Conservation (phyloP, 2,329 filamentous ascomycete species). For the Colletotrichum noveboracense region DNA sequence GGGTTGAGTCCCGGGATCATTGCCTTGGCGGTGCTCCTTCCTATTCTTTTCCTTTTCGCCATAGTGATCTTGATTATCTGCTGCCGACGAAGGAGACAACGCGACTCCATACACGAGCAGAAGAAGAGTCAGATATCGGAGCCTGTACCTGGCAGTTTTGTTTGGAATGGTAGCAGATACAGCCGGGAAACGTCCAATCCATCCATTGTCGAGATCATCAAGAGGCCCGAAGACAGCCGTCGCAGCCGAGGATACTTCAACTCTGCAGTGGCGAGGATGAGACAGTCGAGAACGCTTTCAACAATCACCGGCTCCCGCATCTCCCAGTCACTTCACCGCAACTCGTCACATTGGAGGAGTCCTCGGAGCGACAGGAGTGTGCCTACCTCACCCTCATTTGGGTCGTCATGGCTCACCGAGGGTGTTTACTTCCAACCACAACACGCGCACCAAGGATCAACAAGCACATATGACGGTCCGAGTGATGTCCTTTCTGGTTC, state of each 20-base stretch:
- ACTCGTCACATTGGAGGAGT: constrained; percentile 10
- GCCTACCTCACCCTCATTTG: constrained; percentile 1
- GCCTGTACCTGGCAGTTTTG: constrained; percentile 33
- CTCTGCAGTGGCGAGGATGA: constrained; percentile 13
- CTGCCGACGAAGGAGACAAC: constrained; percentile 30
- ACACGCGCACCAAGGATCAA: constrained; percentile 6
- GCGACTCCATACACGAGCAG: constrained; percentile 9
- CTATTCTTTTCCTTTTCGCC: constrained; percentile 8
- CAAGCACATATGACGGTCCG: constrained; percentile 25
- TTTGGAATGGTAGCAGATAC: constrained; percentile 26
- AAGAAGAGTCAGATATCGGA: constrained; percentile 33
- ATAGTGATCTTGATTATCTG: constrained; percentile 28
- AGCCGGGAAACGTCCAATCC: constrained; percentile 10
- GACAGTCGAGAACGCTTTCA: constrained; percentile 18
- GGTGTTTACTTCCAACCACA: not conserved
- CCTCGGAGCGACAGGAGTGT: constrained; percentile 7
- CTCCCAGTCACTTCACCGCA: constrained; percentile 10
- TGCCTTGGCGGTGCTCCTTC: constrained; percentile 15
- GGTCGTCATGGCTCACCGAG: constrained; percentile 12
- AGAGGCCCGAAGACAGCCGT: constrained; percentile 23
- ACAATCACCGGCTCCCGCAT: constrained; percentile 18
- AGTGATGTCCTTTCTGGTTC: constrained; percentile 18
- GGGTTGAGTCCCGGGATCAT: constrained; percentile 18
- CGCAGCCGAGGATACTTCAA: constrained; percentile 17
- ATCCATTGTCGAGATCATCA: constrained; percentile 21